Conservation (phyloP, 1,284 basidiomycete species). For the Ustilago crameri region DNA sequence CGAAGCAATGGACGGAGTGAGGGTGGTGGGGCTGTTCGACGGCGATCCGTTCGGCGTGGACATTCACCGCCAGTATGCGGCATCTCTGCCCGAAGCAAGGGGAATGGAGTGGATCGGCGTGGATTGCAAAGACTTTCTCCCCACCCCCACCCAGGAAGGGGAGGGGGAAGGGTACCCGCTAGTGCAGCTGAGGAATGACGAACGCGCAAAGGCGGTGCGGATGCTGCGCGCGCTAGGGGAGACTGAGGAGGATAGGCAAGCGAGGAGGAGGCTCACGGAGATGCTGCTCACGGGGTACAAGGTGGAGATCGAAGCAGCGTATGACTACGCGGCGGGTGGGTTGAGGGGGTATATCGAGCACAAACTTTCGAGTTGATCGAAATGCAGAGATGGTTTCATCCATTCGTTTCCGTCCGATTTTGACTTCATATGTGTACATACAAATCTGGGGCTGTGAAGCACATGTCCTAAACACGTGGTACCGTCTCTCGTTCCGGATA, state of each 20-base stretch:
- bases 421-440: background rate
- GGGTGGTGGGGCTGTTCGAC: constrained; percentile 23
- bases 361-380: constrained; percentile 8
- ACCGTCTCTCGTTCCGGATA: constrained; percentile 43
- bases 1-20: background rate
- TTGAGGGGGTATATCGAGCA: constrained; percentile 18
- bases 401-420: background rate
- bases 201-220: constrained; percentile 35
- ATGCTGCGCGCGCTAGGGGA: constrained; percentile 15
- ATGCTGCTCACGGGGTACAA: constrained; percentile 52
- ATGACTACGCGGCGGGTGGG: constrained; percentile 10
- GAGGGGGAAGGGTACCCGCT: background rate
- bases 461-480: constrained; percentile 12
- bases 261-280: constrained; percentile 12
- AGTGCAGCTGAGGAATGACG: constrained; percentile 23
- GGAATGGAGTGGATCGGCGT: constrained; percentile 42
- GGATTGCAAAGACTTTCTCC: constrained; percentile 15
- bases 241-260: background rate
- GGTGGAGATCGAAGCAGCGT: constrained; percentile 54
- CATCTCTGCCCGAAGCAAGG: constrained; percentile 4
- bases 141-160: background rate
- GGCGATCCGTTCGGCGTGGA: constrained; percentile 59
- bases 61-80: constrained; percentile 29
- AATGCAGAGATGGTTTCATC: background rate
- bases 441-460: background rate